These are phyloP conservation scores for Carex littledalei DNA, from an alignment of 176 grass and related monocot species.

Conservation along the genomic window DNA sequence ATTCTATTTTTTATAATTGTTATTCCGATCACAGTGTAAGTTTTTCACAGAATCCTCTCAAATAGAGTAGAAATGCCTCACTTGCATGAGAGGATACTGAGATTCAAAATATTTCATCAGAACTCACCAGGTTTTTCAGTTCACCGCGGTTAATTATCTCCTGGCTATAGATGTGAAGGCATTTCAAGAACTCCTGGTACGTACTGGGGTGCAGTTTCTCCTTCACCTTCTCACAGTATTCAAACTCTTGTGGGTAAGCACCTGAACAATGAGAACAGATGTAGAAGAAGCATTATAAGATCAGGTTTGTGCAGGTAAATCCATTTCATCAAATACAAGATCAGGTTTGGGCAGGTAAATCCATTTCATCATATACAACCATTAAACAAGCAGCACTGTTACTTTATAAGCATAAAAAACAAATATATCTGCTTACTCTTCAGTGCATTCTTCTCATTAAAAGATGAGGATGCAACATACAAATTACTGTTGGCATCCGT, in stretches of 20 bases:
- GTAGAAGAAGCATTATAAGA: constrained; percentile 12
- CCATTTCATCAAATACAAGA: not conserved
- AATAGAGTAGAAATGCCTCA: not conserved
- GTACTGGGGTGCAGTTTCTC: constrained; percentile 91
- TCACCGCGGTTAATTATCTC: constrained; percentile 93
- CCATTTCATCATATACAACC: not conserved
- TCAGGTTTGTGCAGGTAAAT: not conserved
- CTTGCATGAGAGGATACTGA: not conserved
- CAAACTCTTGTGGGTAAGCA: constrained; percentile 76
- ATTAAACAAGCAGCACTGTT: constrained; percentile 8
- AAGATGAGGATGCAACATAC: constrained; percentile 63
- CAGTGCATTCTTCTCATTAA: constrained; percentile 76
- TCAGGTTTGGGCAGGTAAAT: not conserved
- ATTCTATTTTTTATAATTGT: too few relatives aligned
- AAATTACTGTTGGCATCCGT: constrained; percentile 25
- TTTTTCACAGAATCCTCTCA: not conserved
- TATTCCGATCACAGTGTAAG: too few relatives aligned
- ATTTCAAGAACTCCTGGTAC: constrained; percentile 99
- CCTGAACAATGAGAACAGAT: constrained; percentile 42
- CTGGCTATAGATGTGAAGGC: constrained; percentile 97
- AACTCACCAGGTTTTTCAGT: constrained; percentile 89
- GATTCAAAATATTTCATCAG: constrained; percentile 5
- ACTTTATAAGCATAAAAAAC: not conserved
- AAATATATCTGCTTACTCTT: constrained; percentile 68
- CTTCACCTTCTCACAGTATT: constrained; percentile 93